phyloP scores from a whole-genome alignment of 2,329 filamentous ascomycete genomes.

The Elsinoe arachidis region DNA sequence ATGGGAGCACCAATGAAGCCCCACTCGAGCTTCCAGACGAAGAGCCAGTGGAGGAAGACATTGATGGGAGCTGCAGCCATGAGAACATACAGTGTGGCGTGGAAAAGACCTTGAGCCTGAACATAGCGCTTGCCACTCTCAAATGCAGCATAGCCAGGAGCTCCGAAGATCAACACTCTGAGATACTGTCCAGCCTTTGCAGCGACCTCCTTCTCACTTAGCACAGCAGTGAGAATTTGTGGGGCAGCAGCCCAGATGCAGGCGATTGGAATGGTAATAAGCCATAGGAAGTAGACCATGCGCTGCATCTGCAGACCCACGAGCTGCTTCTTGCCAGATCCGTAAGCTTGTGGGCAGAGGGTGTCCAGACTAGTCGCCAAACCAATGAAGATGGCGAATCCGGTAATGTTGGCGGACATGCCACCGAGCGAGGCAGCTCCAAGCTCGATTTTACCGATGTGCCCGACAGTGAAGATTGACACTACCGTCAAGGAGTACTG shows the following conservation, averaged over 20 bases:
- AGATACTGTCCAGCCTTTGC: constrained; percentile 63
- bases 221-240: constrained; percentile 51
- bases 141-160: constrained; percentile 67
- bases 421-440: constrained; percentile 37
- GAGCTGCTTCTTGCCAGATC: constrained; percentile 72
- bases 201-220: constrained; percentile 63
- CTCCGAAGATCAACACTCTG: constrained; percentile 57
- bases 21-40: constrained; percentile 60
- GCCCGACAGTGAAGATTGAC: constrained; percentile 38
- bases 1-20: constrained; percentile 73
- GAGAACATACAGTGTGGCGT: constrained; percentile 70
- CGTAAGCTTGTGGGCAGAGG: constrained; percentile 85
- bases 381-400: constrained; percentile 42
- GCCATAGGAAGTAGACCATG: constrained; percentile 67
- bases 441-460: constrained; percentile 38
- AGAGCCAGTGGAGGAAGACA: constrained; percentile 66
- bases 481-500: constrained; percentile 40
- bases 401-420: constrained; percentile 40
- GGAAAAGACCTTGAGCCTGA: constrained; percentile 80
- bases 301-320: constrained; percentile 75
- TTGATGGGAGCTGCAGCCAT: constrained; percentile 74
- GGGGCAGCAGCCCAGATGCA: constrained; percentile 62
- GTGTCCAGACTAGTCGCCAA: constrained; percentile 84
- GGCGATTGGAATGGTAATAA: constrained; percentile 63
- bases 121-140: constrained; percentile 75